A percentile compares a stretch with the other conserved stretches of the same genome.
Conservation (phyloP, 1,139 yeast species). For the Yamadazyma siamensis region DNA sequence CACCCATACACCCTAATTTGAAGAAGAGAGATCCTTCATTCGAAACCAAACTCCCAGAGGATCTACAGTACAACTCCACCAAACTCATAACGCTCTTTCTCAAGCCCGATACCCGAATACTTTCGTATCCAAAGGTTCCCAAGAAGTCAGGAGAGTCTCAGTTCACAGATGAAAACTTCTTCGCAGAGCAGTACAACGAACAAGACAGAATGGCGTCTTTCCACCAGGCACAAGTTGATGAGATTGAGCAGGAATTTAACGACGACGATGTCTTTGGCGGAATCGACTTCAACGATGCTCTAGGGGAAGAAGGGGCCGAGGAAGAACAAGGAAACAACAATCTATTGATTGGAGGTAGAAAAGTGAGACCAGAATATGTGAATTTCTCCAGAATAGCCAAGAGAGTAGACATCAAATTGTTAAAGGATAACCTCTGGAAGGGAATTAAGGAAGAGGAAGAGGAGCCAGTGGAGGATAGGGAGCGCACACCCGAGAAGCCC, state of each 20-base stretch:
- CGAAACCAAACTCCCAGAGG: slow-evolving; percentile 63
- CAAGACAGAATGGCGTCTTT: slow-evolving; percentile 38
- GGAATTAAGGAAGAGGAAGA: slow-evolving; percentile 31
- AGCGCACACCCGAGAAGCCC: slow-evolving; percentile 7
- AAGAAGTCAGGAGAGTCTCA: slow-evolving; percentile 12
- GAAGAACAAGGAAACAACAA: slow-evolving; percentile 10
- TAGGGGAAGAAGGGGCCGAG: slow-evolving; percentile 23
- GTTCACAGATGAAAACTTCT: slow-evolving; percentile 65
- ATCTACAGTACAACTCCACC: slow-evolving; percentile 68
- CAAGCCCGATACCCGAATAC: slow-evolving; percentile 53
- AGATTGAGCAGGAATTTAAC: slow-evolving; percentile 23
- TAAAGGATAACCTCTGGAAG: slow-evolving; percentile 84
- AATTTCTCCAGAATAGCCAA: slow-evolving; percentile 80
- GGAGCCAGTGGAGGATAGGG: slow-evolving; percentile 9
- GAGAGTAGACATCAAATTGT: slow-evolving; percentile 72
- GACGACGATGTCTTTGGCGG: slow-evolving; percentile 37
- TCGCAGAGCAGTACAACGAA: slow-evolving; percentile 65
- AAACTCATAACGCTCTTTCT: slow-evolving; percentile 65
- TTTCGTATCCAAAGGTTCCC: slow-evolving; percentile 23
- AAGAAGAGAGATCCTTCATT: slow-evolving; percentile 27
- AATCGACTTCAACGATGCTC: slow-evolving; percentile 45
- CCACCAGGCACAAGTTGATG: slow-evolving; percentile 46
- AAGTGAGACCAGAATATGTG: slow-evolving; percentile 58
- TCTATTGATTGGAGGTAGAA: slow-evolving; percentile 36
- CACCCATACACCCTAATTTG: slow-evolving; percentile 32